A percentile compares a stretch with the other conserved stretches of the same genome.
phyloP scores from a whole-genome alignment of 305 asterid species.

The Rubia occidens region DNA sequence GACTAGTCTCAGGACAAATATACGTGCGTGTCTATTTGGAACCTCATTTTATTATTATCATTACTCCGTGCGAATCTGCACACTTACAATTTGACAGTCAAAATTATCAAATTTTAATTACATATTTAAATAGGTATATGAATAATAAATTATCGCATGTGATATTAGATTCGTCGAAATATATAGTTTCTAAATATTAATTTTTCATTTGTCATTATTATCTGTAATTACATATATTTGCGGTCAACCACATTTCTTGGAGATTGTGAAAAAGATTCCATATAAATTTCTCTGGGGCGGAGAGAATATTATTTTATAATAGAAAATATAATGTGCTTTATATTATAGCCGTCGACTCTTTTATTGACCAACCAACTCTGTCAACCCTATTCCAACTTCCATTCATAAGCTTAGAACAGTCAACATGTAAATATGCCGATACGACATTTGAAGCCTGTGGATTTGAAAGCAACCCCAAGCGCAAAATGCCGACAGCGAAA shows the following conservation, averaged over 20 bases:
- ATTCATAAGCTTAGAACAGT: neutral
- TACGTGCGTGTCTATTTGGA: slow-evolving; percentile 1
- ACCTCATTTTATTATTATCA: neutral
- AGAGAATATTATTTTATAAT: neutral
- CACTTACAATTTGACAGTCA: too few relatives aligned
- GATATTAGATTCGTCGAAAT: too few relatives aligned
- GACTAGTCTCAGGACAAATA: neutral
- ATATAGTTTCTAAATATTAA: too few relatives aligned
- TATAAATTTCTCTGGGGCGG: too few relatives aligned
- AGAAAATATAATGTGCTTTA: neutral
- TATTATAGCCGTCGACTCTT: neutral
- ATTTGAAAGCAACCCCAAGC: neutral
- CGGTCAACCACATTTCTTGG: too few relatives aligned
- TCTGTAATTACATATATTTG: too few relatives aligned
- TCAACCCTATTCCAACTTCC: slow-evolving; percentile 3
- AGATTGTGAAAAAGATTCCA: too few relatives aligned
- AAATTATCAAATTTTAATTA: too few relatives aligned
- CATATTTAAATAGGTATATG: too few relatives aligned
- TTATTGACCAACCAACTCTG: slow-evolving; percentile 1
- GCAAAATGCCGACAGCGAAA: neutral
- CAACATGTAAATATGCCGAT: slow-evolving; percentile 1
- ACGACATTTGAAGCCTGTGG: slow-evolving; percentile 1
- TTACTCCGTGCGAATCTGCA: too few relatives aligned
- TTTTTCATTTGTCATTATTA: too few relatives aligned
- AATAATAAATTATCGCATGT: too few relatives aligned